phyloP scores from a whole-genome alignment of 306 rosid species.

The Sophora flavescens region DNA sequence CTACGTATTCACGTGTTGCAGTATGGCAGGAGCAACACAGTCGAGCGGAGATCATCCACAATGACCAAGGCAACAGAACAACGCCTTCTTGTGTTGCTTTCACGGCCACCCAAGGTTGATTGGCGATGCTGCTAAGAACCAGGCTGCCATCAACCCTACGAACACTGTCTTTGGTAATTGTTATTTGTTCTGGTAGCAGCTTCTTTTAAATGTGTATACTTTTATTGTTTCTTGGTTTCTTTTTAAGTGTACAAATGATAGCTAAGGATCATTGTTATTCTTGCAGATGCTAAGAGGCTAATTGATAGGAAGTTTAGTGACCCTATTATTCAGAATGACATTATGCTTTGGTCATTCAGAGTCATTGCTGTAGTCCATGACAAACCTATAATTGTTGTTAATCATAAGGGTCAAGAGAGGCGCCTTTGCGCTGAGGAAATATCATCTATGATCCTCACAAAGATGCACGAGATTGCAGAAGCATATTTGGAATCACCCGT shows the following conservation, averaged over 20 bases:
- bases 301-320: constrained; percentile 65
- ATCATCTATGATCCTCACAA: constrained; percentile 57
- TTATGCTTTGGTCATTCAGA: constrained; percentile 63
- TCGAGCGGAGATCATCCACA: too few species aligned
- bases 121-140: too few species aligned
- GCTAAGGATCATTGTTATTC: background rate
- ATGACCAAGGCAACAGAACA: too few species aligned
- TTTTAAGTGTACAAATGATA: background rate
- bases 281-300: constrained; percentile 44
- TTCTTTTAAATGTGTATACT: too few species aligned
- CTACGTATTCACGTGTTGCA: too few species aligned
- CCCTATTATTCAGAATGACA: constrained; percentile 53
- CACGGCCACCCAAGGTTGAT: too few species aligned
- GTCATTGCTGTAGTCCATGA: constrained; percentile 41
- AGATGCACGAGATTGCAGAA: constrained; percentile 69
- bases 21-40: too few species aligned
- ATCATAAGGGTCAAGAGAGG: constrained; percentile 46
- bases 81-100: too few species aligned
- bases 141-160: background rate
- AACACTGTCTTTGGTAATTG: constrained; percentile 27
- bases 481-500: constrained; percentile 45
- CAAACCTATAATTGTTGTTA: constrained; percentile 56
- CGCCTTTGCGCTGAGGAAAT: constrained; percentile 53
- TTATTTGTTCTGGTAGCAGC: constrained; percentile 8
- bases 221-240: too few species aligned